Evolutionary conservation across 2,329 filamentous ascomycete genomes (phyloP), one percentile per base, ranked within the genome.

Genomic region (Xylaria sp.): DNA sequence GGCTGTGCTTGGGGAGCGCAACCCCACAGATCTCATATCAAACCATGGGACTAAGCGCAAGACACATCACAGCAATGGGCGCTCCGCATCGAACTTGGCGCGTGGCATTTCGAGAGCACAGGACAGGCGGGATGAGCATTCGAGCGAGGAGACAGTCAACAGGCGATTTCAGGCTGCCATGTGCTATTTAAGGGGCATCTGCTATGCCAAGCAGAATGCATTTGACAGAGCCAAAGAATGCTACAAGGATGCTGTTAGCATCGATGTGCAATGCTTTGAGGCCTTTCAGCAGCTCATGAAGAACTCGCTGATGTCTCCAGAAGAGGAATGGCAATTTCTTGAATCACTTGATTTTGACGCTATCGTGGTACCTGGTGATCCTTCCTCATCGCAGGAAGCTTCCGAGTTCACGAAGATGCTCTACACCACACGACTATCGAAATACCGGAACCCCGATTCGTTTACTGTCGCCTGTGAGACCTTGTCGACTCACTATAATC

Each of bases 241-340:
- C 79, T 99, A 98, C 83, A 98, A 97, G 79, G 92, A 96, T 71
- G 95, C 95, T 1, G 93, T 98, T 46, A 88, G 91, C 64, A 97
- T 99, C 72, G 95, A 99, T 73, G 93, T 98, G 3, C 93, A 97
- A 76, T 99, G 95, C 78, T 98, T 97, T 73, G 95, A 99, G 77
- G 95, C 95, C 0, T 98, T 99, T 73, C 93, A 97, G 71, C 93
- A 98, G 79, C 85, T 99, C 57, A 97, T 98, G 88, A 92, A 93
- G 79, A 99, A 99, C 78, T 91, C 91, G 19, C 83, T 99, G 64
- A 90, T 99, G 86, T 87, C 87, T 48, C 93, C 93, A 0, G 88
- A 91, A 35, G 93, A 97, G 76, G 93, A 97, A 74, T 92, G 94
- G 85, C 85, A 89, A 51, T 97, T 97, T 65, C 83, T 97, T 43